Evolutionary conservation across 2,329 filamentous ascomycete genomes (phyloP).

Genomic region (Clonostachys rosea): DNA sequence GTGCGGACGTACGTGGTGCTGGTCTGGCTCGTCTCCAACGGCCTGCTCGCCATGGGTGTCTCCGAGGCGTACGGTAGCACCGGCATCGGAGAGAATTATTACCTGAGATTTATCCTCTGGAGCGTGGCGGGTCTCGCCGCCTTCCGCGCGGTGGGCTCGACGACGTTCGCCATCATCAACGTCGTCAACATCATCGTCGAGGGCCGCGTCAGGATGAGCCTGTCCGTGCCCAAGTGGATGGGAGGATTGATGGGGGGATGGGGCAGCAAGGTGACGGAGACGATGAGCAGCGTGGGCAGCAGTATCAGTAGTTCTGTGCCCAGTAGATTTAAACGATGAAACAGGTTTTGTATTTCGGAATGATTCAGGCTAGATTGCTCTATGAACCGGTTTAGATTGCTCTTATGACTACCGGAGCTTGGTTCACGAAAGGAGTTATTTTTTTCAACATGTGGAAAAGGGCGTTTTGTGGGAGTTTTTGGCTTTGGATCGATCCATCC

Average conservation of each 20-base stretch:
- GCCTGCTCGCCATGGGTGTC: slow-evolving; percentile 88
- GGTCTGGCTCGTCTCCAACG: slow-evolving; percentile 89
- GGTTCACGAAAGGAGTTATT: slow-evolving; percentile 1
- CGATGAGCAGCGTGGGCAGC: slow-evolving; percentile 43
- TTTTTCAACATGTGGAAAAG: background rate
- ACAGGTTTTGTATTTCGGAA: background rate
- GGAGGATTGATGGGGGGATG: slow-evolving; percentile 35
- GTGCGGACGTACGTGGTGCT: slow-evolving; percentile 98
- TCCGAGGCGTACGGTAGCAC: slow-evolving; percentile 75
- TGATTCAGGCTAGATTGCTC: too few relatives aligned
- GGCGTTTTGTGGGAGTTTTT: background rate
- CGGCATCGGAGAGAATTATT: slow-evolving; percentile 76
- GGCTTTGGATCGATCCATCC: slow-evolving; percentile 2
- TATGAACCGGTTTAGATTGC: too few relatives aligned
- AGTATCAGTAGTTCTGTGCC: slow-evolving; percentile 22
- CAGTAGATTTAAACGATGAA: slow-evolving; percentile 9
- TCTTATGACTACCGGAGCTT: too few relatives aligned
- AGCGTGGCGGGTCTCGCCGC: slow-evolving; percentile 78
- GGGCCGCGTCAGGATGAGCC: slow-evolving; percentile 63
- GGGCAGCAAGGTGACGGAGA: slow-evolving; percentile 37
- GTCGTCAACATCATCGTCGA: slow-evolving; percentile 81
- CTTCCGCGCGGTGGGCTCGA: slow-evolving; percentile 80
- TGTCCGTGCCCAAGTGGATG: slow-evolving; percentile 49
- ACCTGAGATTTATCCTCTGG: slow-evolving; percentile 93
- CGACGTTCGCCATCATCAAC: slow-evolving; percentile 80